Evolutionary conservation across 2,329 filamentous ascomycete species (phyloP).

Genomic region (Aspergillus thermomutatus): DNA sequence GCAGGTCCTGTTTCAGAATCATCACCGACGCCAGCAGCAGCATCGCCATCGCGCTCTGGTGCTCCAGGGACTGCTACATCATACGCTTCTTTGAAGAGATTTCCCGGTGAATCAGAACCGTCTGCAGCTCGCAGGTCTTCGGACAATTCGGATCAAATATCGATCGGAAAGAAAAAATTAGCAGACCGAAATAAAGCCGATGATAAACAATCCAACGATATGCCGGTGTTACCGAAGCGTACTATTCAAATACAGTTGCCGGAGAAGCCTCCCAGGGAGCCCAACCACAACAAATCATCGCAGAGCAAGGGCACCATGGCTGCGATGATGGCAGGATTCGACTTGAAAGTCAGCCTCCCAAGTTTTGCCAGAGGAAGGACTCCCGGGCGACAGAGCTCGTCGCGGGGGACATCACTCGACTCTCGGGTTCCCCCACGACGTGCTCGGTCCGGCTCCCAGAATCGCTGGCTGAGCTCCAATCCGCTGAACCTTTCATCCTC

Average conservation of each 20-base stretch:
- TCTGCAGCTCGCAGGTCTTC: slow-evolving; percentile 30
- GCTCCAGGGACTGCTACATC: slow-evolving; percentile 8
- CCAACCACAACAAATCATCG: slow-evolving; percentile 15
- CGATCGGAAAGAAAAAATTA: slow-evolving; percentile 10
- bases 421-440: slow-evolving; percentile 27
- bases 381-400: slow-evolving; percentile 38
- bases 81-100: slow-evolving; percentile 21
- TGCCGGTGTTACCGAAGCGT: slow-evolving; percentile 33
- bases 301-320: slow-evolving; percentile 45
- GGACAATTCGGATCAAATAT: slow-evolving; percentile 22
- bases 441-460: slow-evolving; percentile 27
- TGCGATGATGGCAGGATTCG: slow-evolving; percentile 41
- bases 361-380: slow-evolving; percentile 35
- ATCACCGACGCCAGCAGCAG: slow-evolving; percentile 31
- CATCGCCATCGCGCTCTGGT: slow-evolving; percentile 18
- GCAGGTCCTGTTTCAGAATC: slow-evolving; percentile 30
- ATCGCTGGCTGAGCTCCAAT: slow-evolving; percentile 49
- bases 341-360: slow-evolving; percentile 32
- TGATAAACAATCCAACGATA: slow-evolving; percentile 5
- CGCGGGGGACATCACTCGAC: slow-evolving; percentile 38
- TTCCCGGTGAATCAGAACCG: slow-evolving; percentile 32
- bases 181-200: slow-evolving; percentile 37
- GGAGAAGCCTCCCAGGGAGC: slow-evolving; percentile 24
- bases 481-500: slow-evolving; percentile 41
- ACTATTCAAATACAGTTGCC: slow-evolving; percentile 41